These are phyloP conservation scores for Trichoderma erinaceum DNA, from an alignment of 495 filamentous ascomycete species.

Conservation along the genomic window DNA sequence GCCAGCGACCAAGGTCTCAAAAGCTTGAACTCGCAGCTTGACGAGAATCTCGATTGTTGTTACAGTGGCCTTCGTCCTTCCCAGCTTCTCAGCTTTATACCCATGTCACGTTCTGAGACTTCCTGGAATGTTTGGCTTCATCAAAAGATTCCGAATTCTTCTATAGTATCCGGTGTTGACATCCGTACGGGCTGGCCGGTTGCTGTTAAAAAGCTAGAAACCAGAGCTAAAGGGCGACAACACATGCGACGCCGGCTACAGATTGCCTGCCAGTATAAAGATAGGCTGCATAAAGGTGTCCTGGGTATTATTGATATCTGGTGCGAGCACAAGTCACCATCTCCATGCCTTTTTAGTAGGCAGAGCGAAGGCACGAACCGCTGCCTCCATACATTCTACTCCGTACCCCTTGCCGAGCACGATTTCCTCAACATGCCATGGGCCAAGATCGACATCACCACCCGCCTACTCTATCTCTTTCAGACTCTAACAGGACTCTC, in stretches of 20 bases:
- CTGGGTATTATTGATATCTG: not conserved
- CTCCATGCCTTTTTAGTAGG: not conserved
- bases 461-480: not conserved
- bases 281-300: not conserved
- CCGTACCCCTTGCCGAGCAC: not conserved
- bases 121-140: constrained; percentile 3
- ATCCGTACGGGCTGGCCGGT: not conserved
- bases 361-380: not conserved
- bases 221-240: not conserved
- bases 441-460: not conserved
- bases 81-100: not conserved
- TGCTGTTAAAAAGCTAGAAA: not conserved
- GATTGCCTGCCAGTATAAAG: not conserved
- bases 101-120: not conserved
- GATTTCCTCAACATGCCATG: constrained; percentile 2
- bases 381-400: not conserved
- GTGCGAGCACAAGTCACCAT: not conserved
- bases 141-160: not conserved
- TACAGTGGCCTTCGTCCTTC: not conserved
- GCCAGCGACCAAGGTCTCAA: not conserved
- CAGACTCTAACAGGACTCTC: not conserved
- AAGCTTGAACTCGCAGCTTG: not conserved
- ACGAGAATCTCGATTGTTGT: not conserved
- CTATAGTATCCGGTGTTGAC: not conserved
- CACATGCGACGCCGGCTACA: not conserved